phyloP scores from a whole-genome alignment of 441 rosid genomes.

The Melastoma candidum region DNA sequence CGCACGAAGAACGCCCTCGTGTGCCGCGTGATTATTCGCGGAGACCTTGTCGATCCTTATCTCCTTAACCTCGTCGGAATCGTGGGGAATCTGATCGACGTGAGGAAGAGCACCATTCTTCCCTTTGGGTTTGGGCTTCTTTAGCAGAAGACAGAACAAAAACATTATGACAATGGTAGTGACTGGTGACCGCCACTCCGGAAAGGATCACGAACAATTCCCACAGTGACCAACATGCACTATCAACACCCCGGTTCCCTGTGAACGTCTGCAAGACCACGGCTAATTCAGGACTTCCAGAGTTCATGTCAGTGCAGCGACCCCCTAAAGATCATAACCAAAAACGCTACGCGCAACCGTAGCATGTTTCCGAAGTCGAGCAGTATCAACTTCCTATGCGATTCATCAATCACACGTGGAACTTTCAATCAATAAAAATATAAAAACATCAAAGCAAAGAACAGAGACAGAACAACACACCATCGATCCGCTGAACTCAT shows the following conservation, averaged over 20 bases:
- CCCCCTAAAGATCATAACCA: no score
- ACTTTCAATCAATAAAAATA: no score
- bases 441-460: no score
- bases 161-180: slow-evolving; percentile 7
- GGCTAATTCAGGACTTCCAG: no score
- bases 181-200: slow-evolving; percentile 1
- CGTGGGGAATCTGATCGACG: slow-evolving; percentile 9
- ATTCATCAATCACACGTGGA: no score
- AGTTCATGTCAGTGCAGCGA: no score
- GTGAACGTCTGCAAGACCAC: no score
- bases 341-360: no score
- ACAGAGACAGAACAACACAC: no score
- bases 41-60: slow-evolving; percentile 13
- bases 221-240: slow-evolving; percentile 14
- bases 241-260: not conserved
- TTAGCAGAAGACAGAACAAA: slow-evolving; percentile 9
- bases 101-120: slow-evolving; percentile 6
- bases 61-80: slow-evolving; percentile 15
- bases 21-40: slow-evolving; percentile 7
- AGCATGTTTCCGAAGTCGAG: no score
- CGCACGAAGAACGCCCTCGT: slow-evolving; percentile 7
- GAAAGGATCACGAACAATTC: slow-evolving; percentile 6
- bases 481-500: no score
- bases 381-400: no score
- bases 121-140: slow-evolving; percentile 7